Base-by-base conservation (phyloP, 495 filamentous ascomycete species). In the Tuber magnatum region DNA sequence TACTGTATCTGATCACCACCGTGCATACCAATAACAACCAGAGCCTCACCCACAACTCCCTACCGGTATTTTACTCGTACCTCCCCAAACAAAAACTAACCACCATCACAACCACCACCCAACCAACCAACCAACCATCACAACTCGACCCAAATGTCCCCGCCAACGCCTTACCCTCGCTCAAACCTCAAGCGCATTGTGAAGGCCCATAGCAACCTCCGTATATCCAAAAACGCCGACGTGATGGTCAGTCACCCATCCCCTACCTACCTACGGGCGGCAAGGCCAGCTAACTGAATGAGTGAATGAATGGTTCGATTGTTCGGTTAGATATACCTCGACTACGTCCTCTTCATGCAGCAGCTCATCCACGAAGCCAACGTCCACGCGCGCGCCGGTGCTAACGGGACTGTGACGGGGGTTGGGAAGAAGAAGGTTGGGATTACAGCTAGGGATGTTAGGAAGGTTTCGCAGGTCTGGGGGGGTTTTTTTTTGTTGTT, bases 321-420 rank as follows among this genome's bases (percentile, higher is more conserved):
- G 32, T 3, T 16, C 32, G 28, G 32, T 74, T 85, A 94, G 86
- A 93, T 97, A 87, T 78, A 93, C 81, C 86, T 97, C 46, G 92
- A 97, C 81, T 97, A 97, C 81, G 90, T 92, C 81, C 87, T 97
- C 12, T 97, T 97, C 80, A 89, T 97, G 85, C 91, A 96, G 87
- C 91, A 91, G 93, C 86, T 97, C 75, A 89, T 97, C 85, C 92
- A 92, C 73, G 93, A 97, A 85, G 91, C 94, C 2, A 86, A 88
- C 0, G 93, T 97, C 75, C 87, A 91, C 75, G 89, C 90, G 72
- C 92, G 92, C 18, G 40, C 42, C 18, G 70, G 72, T 41, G 73
- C 72, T 48, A 73, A 69, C 9, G 69, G 69, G 40, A 68, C 56
- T 51, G 41, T 71, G 38, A 41, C 56, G 70, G 91, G 92, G 46